phyloP scores from a whole-genome alignment of 495 filamentous ascomycete species.

The Daldinia grandis region DNA sequence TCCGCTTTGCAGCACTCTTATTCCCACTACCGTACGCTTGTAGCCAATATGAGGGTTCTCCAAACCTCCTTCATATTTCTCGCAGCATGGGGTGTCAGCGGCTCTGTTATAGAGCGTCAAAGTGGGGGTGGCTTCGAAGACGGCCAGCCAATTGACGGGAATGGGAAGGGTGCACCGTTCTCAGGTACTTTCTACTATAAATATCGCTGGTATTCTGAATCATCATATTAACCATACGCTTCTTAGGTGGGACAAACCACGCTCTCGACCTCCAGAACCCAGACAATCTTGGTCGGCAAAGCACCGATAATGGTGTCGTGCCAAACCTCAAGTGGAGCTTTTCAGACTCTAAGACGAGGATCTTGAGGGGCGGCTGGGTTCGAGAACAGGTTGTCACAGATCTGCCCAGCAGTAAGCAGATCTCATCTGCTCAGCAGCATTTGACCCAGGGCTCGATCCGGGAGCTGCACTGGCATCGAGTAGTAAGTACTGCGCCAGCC shows the following conservation, averaged over 20 bases:
- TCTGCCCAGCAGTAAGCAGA: slow-evolving; percentile 67
- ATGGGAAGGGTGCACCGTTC: slow-evolving; percentile 65
- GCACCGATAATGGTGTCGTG: slow-evolving; percentile 67
- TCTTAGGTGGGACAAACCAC: slow-evolving; percentile 59
- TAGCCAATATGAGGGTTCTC: slow-evolving; percentile 37
- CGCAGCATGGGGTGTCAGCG: slow-evolving; percentile 27
- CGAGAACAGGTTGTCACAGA: slow-evolving; percentile 69
- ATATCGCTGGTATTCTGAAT: background rate
- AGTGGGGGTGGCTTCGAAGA: slow-evolving; percentile 50
- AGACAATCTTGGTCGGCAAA: slow-evolving; percentile 64
- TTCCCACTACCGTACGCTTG: background rate
- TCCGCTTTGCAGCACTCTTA: background rate
- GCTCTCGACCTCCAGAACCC: slow-evolving; percentile 66
- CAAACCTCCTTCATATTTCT: slow-evolving; percentile 35
- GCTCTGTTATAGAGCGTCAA: slow-evolving; percentile 41
- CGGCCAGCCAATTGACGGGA: slow-evolving; percentile 63
- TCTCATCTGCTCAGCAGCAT: slow-evolving; percentile 70
- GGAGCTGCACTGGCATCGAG: slow-evolving; percentile 73
- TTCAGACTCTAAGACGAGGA: slow-evolving; percentile 66
- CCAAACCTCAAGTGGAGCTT: slow-evolving; percentile 73
- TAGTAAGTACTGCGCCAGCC: slow-evolving; percentile 50
- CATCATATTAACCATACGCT: slow-evolving; percentile 12
- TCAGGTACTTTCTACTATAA: slow-evolving; percentile 51
- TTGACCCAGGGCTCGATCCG: slow-evolving; percentile 68
- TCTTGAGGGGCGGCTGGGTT: slow-evolving; percentile 69